Conservation (phyloP, 2,329 filamentous ascomycete species). For the Escovopsis weberi region DNA sequence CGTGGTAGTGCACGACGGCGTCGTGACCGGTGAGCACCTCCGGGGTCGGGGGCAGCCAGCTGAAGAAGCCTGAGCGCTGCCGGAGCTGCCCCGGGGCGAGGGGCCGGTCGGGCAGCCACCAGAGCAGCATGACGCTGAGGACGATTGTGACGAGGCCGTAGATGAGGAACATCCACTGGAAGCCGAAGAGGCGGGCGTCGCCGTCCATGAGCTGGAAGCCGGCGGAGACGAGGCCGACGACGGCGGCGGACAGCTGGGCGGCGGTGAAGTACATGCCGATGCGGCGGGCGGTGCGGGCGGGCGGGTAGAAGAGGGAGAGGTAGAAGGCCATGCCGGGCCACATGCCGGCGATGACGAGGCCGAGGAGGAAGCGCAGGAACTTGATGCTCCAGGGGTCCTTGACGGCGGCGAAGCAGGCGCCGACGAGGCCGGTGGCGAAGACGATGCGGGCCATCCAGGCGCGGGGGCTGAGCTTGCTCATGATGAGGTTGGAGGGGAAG, state of each 20-base stretch:
- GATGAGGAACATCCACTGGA: constrained; percentile 85
- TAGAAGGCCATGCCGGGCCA: constrained; percentile 95
- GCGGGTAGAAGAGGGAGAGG: constrained; percentile 81
- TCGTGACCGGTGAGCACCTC: constrained; percentile 67
- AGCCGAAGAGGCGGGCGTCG: constrained; percentile 58
- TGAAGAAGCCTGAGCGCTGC: constrained; percentile 35
- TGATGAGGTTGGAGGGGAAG: constrained; percentile 73
- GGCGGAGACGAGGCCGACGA: constrained; percentile 78
- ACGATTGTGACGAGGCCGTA: constrained; percentile 65
- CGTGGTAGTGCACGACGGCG: constrained; percentile 67
- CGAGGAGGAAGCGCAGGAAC: constrained; percentile 72
- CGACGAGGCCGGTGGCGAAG: constrained; percentile 71
- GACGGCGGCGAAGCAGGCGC: constrained; percentile 70
- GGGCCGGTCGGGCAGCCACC: constrained; percentile 84
- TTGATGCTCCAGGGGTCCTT: constrained; percentile 74
- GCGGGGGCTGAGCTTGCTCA: constrained; percentile 72
- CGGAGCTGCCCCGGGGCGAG: constrained; percentile 53
- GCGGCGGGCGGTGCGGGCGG: constrained; percentile 69
- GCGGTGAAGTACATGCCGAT: constrained; percentile 87
- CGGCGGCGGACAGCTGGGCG: constrained; percentile 74
- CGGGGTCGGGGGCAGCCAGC: constrained; percentile 51
- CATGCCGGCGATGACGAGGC: constrained; percentile 81
- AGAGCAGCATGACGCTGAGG: constrained; percentile 59
- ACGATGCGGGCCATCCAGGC: constrained; percentile 91
- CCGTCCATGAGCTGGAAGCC: constrained; percentile 90